These are phyloP conservation scores for Globisporangium barbulae DNA, from an alignment of 352 stramenopile genomes.

Conservation along the genomic window DNA sequence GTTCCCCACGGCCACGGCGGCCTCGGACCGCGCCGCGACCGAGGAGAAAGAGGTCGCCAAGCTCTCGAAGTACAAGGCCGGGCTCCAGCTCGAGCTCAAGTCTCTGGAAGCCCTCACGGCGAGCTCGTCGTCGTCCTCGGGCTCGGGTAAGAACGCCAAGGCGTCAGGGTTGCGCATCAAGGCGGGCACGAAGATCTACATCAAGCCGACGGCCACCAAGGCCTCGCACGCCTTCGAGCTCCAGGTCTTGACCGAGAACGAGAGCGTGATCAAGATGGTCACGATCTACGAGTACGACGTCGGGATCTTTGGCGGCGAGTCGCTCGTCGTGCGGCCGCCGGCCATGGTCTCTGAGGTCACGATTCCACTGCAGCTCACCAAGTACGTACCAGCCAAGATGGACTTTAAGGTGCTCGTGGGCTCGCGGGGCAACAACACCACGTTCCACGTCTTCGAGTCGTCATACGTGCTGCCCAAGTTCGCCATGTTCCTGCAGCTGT, in stretches of 20 bases:
- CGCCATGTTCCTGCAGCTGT: constrained; percentile 68
- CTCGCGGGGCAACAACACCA: constrained; percentile 67
- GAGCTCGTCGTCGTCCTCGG: constrained; percentile 8
- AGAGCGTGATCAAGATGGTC: constrained; percentile 87
- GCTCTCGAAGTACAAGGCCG: constrained; percentile 78
- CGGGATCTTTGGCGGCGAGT: constrained; percentile 86
- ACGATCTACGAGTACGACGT: constrained; percentile 85
- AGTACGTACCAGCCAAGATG: constrained; percentile 62
- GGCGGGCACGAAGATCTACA: constrained; percentile 54
- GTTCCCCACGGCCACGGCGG: constrained; percentile 24
- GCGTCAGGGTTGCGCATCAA: constrained; percentile 41
- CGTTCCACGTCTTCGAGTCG: constrained; percentile 88
- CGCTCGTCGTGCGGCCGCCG: constrained; percentile 57
- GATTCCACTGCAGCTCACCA: constrained; percentile 58
- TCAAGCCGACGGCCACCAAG: constrained; percentile 53
- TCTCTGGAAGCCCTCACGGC: constrained; percentile 51
- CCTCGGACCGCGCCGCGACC: constrained; percentile 38
- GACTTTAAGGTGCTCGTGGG: constrained; percentile 78
- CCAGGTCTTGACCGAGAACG: constrained; percentile 78
- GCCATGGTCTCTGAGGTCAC: constrained; percentile 40
- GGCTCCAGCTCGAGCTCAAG: constrained; percentile 76
- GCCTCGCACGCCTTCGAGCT: constrained; percentile 67
- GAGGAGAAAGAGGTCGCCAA: constrained; percentile 80
- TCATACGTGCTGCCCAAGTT: constrained; percentile 84
- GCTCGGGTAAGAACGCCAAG: constrained; percentile 33